phyloP scores from a whole-genome alignment of 2,329 filamentous ascomycete species.

The Xylariaceae sp. region DNA sequence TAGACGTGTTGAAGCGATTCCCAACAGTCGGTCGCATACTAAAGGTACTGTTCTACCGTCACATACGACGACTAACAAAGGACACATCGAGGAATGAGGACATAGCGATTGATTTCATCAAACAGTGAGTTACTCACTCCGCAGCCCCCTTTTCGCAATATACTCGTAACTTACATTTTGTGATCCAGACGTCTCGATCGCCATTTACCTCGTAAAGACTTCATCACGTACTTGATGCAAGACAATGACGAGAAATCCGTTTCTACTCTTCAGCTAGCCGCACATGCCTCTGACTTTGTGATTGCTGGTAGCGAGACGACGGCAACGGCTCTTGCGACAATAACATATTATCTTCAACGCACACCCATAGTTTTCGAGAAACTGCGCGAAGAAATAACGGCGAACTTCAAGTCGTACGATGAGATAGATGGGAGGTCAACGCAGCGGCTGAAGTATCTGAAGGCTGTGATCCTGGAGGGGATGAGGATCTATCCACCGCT shows the following conservation, averaged over 20 bases:
- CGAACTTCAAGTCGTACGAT: background rate
- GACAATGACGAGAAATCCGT: background rate
- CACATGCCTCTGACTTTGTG: background rate
- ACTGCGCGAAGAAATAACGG: background rate
- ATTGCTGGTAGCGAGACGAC: constrained; percentile 9
- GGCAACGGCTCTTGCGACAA: background rate
- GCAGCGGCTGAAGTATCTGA: background rate
- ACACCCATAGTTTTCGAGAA: background rate
- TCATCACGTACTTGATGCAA: background rate
- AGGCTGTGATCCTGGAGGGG: background rate
- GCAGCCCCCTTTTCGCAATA: no score
- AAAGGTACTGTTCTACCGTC: background rate
- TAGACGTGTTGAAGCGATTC: background rate
- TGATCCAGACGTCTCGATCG: background rate
- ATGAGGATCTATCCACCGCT: constrained; percentile 3
- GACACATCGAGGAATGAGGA: constrained; percentile 1
- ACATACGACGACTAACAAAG: background rate
- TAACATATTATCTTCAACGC: background rate
- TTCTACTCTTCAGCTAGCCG: background rate
- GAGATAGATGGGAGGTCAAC: background rate
- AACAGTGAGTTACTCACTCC: background rate
- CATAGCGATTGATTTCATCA: background rate
- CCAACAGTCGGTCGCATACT: background rate
- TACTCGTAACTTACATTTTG: background rate
- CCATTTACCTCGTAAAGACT: background rate